Base-by-base conservation (phyloP, 1,139 yeast genomes). In the Yamadazyma diddensiae region DNA sequence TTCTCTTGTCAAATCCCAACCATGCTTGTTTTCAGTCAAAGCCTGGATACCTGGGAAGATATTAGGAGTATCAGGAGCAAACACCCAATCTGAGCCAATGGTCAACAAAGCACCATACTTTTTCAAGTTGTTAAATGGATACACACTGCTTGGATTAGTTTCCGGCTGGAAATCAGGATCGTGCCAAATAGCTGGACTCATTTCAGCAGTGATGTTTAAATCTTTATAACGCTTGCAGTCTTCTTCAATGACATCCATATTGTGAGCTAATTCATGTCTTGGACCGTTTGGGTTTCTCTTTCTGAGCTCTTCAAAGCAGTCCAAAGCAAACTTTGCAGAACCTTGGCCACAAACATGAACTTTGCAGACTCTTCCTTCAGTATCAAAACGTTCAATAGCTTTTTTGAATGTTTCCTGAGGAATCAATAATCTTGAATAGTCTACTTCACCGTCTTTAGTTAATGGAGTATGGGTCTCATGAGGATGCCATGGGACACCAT, bases 1-100 rank as follows among this genome's bases (percentile, higher is more conserved):
- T 34, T 45, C 42, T 31, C 53, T 39, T 16, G 47, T 45, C 41
- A 49, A 35, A 30, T 49, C 32, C 53, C 53, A 49, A 18, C 53
- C 53, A 30, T 49, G 53, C 26, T 49, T 49, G 34, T 42, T 41
- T 29, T 49, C 53, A 36, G 48, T 47, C 15, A 49, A 31, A 9
- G 53, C 51, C 32, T 49, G 53, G 15, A 49, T 34, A 16, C 50
- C 53, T 9, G 52, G 53, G 39, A 49, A 49, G 23, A 49, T 46
- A 34, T 49, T 47, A 14, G 53, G 52, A 24, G 52, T 45, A 34
- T 49, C 52, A 14, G 53, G 53, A 21, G 53, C 48, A 37, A 49
- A 49, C 7, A 49, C 53, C 53, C 53, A 49, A 28, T 49, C 53
- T 8, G 52, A 46, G 7, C 53, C 53, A 35, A 49, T 49, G 6